Percentiles rank a stretch among this genome's conserved stretches.
Evolutionary conservation across 768 basidiomycete species (phyloP).

Genomic region (Botryobasidium botryosum): DNA sequence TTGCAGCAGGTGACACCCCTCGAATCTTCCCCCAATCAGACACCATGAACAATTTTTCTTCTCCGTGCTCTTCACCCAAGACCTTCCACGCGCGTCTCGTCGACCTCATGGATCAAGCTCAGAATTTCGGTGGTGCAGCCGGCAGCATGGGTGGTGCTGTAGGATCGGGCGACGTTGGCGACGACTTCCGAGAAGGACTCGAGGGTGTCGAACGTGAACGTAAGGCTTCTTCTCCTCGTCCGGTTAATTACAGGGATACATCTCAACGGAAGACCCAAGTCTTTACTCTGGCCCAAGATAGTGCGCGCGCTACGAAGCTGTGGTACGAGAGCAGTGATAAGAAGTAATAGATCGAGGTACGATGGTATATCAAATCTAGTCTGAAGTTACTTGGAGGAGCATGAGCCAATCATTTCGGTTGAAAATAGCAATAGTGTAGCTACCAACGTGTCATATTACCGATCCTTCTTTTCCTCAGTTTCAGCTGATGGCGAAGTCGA

Average conservation of each 20-base stretch:
- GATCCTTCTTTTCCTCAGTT: too few relatives aligned
- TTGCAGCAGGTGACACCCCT: constrained; percentile 39
- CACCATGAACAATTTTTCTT: constrained; percentile 9
- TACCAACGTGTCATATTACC: too few relatives aligned
- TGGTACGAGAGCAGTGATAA: constrained; percentile 72
- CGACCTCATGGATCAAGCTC: constrained; percentile 76
- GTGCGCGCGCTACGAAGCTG: constrained; percentile 51
- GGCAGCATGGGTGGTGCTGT: constrained; percentile 35
- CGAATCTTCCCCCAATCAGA: background rate
- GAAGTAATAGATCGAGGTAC: too few relatives aligned
- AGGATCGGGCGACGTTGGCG: constrained; percentile 41
- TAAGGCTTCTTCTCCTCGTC: constrained; percentile 25
- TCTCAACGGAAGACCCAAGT: constrained; percentile 36
- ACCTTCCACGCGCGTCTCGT: constrained; percentile 58
- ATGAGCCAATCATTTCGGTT: too few relatives aligned
- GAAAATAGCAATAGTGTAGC: too few relatives aligned
- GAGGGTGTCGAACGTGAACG: constrained; percentile 86
- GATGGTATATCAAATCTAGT: too few relatives aligned
- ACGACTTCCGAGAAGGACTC: constrained; percentile 75
- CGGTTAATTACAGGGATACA: background rate
- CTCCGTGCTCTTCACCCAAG: constrained; percentile 25
- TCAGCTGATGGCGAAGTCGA: too few relatives aligned
- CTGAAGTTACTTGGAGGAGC: too few relatives aligned
- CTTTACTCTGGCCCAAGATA: constrained; percentile 73
- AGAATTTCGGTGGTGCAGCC: constrained; percentile 51